Percentiles rank a stretch among this genome's conserved stretches.
These are phyloP conservation scores for Draba incana DNA, from an alignment of 345 rosid genomes.

Conservation along the genomic window DNA sequence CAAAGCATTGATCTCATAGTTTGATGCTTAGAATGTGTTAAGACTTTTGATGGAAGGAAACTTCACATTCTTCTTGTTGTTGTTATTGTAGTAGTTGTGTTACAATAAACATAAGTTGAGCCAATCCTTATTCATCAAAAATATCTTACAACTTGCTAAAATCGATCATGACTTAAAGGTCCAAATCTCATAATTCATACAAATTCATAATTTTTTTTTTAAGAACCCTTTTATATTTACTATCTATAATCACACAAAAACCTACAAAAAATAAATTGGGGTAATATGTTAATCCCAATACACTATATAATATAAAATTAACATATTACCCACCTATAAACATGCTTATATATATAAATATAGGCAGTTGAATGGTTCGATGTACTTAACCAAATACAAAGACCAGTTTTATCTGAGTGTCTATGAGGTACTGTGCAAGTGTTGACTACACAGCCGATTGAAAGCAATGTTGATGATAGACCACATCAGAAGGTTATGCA, in stretches of 20 bases:
- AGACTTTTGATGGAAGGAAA: slow-evolving; percentile 15
- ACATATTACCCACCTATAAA: too few species aligned
- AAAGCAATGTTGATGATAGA: slow-evolving; percentile 44
- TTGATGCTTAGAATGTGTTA: slow-evolving; percentile 20
- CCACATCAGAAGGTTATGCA: slow-evolving; percentile 99
- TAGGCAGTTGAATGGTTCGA: slow-evolving; percentile 88
- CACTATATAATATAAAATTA: too few species aligned
- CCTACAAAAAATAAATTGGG: too few species aligned
- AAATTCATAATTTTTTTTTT: too few species aligned
- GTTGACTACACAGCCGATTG: slow-evolving; percentile 67
- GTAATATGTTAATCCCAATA: too few species aligned
- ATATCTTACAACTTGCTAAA: neutral
- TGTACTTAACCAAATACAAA: slow-evolving; percentile 67
- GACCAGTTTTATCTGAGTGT: slow-evolving; percentile 70
- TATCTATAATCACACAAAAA: too few species aligned
- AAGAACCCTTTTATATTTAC: too few species aligned
- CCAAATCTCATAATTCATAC: neutral
- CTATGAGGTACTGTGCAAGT: slow-evolving; percentile 85
- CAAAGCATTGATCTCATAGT: slow-evolving; percentile 3
- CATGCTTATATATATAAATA: too few species aligned
- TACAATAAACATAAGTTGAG: neutral
- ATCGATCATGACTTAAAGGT: slow-evolving; percentile 9
- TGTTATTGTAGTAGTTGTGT: neutral
- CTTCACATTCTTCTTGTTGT: slow-evolving; percentile 10
- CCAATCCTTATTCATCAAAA: neutral